A percentile compares a stretch with the other conserved stretches of the same genome.
phyloP scores from a whole-genome alignment of 129 eudicot genomes.

The Centaurea solstitialis region DNA sequence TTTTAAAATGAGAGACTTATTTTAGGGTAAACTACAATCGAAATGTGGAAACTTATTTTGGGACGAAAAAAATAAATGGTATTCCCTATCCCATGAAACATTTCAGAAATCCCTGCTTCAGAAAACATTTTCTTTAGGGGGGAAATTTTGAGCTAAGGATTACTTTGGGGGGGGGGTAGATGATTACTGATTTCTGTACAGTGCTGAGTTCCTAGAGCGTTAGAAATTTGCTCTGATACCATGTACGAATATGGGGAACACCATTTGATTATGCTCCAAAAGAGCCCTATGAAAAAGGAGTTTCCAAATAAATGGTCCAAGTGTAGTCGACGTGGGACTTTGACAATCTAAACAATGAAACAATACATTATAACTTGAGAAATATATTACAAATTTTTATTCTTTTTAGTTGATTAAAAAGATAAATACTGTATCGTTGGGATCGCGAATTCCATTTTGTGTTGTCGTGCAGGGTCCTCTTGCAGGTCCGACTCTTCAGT shows the following conservation, averaged over 20 bases:
- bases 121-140: neutral
- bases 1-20: neutral
- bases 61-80: neutral
- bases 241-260: no score
- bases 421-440: neutral
- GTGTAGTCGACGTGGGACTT: no score
- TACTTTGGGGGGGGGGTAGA: no score
- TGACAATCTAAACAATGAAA: no score
- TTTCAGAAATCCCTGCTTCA: neutral
- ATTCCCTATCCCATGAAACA: neutral
- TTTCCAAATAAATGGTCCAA: no score
- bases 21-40: neutral
- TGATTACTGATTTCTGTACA: no score
- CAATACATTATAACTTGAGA: neutral
- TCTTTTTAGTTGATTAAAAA: neutral
- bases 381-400: neutral
- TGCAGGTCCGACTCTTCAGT: conserved; percentile 89
- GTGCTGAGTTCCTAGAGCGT: no score
- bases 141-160: neutral
- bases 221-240: no score
- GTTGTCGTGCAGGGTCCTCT: conserved; percentile 87
- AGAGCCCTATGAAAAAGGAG: neutral
- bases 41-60: neutral
- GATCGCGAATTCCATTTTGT: conserved; percentile 8
- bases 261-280: no score